Conservation (phyloP, 768 basidiomycete species). For the Scleroderma citrinum region DNA sequence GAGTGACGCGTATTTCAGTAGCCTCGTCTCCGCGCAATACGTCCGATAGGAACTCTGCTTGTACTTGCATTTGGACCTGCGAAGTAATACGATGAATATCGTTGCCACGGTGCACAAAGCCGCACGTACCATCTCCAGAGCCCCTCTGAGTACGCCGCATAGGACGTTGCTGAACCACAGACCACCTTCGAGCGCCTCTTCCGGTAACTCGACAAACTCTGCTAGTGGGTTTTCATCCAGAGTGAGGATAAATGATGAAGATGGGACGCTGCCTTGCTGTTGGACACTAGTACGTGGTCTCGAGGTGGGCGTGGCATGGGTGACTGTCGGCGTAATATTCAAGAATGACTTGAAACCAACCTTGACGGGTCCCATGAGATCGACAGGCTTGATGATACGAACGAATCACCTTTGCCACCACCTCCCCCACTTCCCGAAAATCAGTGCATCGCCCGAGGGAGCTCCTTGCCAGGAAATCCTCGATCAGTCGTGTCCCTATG, state of each 20-base stretch:
- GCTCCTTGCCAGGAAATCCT: slow-evolving; percentile 94
- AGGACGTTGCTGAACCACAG: slow-evolving; percentile 96
- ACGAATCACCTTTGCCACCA: slow-evolving; percentile 76
- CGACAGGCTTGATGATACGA: background rate
- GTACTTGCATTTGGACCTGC: slow-evolving; percentile 95
- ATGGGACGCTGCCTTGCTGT: slow-evolving; percentile 37
- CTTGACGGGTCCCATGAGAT: slow-evolving; percentile 33
- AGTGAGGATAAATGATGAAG: slow-evolving; percentile 72
- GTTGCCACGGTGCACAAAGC: slow-evolving; percentile 16
- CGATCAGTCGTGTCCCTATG: slow-evolving; percentile 92
- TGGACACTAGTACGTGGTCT: slow-evolving; percentile 35
- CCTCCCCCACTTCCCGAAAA: slow-evolving; percentile 93
- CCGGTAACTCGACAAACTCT: slow-evolving; percentile 95
- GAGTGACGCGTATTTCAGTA: slow-evolving; percentile 87
- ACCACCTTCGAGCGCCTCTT: slow-evolving; percentile 87
- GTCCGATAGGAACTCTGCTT: slow-evolving; percentile 84
- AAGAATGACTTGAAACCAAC: slow-evolving; percentile 98
- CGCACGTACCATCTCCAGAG: slow-evolving; percentile 83
- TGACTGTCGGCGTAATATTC: slow-evolving; percentile 81
- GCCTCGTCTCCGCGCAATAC: slow-evolving; percentile 88
- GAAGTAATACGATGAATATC: slow-evolving; percentile 10
- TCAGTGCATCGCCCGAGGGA: slow-evolving; percentile 88
- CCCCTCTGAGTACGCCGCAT: slow-evolving; percentile 88
- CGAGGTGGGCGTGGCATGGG: slow-evolving; percentile 56
- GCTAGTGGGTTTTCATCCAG: slow-evolving; percentile 95